Evolutionary conservation across 164 flowering plant species (phyloP).

Genomic region (Annona cherimola): DNA sequence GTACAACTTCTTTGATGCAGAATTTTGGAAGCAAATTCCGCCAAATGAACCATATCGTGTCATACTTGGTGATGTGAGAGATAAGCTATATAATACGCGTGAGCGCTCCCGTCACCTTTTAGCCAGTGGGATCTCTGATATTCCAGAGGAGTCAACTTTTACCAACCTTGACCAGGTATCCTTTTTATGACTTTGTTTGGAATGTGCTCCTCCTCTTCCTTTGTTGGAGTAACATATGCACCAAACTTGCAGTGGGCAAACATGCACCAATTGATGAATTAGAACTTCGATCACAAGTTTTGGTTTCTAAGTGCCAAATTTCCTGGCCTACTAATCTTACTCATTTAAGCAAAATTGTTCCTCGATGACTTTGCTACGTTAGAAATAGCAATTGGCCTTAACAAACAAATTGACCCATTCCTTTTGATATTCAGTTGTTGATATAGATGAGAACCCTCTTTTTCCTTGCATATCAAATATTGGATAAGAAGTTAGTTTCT

Average conservation of each 20-base stretch:
- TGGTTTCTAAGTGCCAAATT: not conserved
- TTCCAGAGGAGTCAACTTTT: conserved; percentile 82
- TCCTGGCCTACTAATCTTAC: not conserved
- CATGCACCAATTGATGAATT: not conserved
- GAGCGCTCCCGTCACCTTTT: conserved; percentile 84
- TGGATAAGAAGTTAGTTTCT: no score
- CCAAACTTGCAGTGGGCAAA: not conserved
- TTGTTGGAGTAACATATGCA: not conserved
- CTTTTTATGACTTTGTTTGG: conserved; percentile 1
- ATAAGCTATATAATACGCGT: conserved; percentile 85
- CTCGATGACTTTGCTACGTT: not conserved
- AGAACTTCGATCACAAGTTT: not conserved
- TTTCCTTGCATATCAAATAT: no score
- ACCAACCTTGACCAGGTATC: conserved; percentile 82
- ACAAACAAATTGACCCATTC: not conserved
- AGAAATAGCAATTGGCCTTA: not conserved
- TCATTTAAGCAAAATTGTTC: not conserved
- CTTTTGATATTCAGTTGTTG: no score
- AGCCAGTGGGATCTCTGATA: conserved; percentile 62
- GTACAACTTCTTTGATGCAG: conserved; percentile 42
- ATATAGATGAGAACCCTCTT: no score
- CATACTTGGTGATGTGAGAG: conserved; percentile 91
- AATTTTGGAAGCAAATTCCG: conserved; percentile 94
- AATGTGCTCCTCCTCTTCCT: not conserved
- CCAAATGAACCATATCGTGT: conserved; percentile 96